Conservation (phyloP, 768 basidiomycete species). For the Russula sp. region DNA sequence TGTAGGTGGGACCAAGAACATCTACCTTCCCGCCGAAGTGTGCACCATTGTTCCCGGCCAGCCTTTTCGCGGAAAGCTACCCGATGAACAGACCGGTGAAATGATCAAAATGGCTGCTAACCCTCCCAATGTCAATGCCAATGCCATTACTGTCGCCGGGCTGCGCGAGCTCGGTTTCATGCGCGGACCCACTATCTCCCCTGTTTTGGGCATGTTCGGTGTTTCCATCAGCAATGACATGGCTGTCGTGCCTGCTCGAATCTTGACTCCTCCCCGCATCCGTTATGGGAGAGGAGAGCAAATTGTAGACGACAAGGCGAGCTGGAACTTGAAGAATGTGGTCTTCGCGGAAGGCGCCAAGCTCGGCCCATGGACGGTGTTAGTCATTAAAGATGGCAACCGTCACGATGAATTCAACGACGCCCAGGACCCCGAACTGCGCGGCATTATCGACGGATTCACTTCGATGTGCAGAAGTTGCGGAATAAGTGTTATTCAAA, state of each 20-base stretch:
- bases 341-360: slow-evolving; percentile 58
- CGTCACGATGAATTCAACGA: slow-evolving; percentile 57
- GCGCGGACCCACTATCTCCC: slow-evolving; percentile 31
- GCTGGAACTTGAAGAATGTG: slow-evolving; percentile 55
- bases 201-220: slow-evolving; percentile 45
- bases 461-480: slow-evolving; percentile 56
- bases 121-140: slow-evolving; percentile 49
- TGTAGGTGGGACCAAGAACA: slow-evolving; percentile 46
- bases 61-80: slow-evolving; percentile 50
- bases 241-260: slow-evolving; percentile 55
- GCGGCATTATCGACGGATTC: slow-evolving; percentile 50
- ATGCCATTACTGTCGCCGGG: slow-evolving; percentile 45
- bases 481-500: slow-evolving; percentile 54
- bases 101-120: slow-evolving; percentile 53
- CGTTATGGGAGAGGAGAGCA: slow-evolving; percentile 39
- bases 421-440: slow-evolving; percentile 53
- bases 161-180: slow-evolving; percentile 45
- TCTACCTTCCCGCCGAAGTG: slow-evolving; percentile 48
- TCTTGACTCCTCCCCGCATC: slow-evolving; percentile 45
- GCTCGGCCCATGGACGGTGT: slow-evolving; percentile 63
- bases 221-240: slow-evolving; percentile 47
- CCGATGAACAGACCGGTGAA: slow-evolving; percentile 49
- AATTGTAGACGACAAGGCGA: slow-evolving; percentile 46
- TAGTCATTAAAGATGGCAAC: slow-evolving; percentile 62
- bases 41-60: slow-evolving; percentile 48